Conservation (phyloP, 1,284 basidiomycete genomes). For the Hypsizygus ulmarius region DNA sequence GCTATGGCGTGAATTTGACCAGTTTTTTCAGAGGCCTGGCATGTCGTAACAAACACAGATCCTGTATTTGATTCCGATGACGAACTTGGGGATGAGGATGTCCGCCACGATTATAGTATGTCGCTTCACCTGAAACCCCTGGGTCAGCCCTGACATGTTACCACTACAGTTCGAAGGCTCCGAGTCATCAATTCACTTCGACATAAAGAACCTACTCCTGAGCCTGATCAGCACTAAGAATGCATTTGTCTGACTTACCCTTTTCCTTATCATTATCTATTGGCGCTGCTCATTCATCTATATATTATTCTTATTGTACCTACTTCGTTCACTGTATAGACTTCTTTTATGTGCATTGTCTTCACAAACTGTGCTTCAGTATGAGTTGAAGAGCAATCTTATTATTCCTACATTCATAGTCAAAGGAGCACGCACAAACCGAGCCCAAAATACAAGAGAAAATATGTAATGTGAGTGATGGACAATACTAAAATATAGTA, state of each 20-base stretch:
- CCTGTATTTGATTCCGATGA: slow-evolving; percentile 57
- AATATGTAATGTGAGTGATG: slow-evolving; percentile 6
- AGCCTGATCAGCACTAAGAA: slow-evolving; percentile 9
- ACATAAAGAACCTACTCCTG: slow-evolving; percentile 22
- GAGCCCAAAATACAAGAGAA: slow-evolving; percentile 12
- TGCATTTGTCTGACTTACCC: neutral
- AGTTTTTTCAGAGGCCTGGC: slow-evolving; percentile 50
- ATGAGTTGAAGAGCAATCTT: neutral
- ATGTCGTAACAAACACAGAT: slow-evolving; percentile 50
- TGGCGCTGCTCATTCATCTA: neutral
- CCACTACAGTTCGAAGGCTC: slow-evolving; percentile 47
- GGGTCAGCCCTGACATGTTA: slow-evolving; percentile 4
- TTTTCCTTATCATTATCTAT: slow-evolving; percentile 12
- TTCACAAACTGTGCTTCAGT: neutral
- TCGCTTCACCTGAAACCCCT: slow-evolving; percentile 9
- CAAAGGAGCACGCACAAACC: slow-evolving; percentile 11
- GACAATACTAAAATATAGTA: slow-evolving; percentile 1
- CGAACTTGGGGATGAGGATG: slow-evolving; percentile 51
- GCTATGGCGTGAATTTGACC: slow-evolving; percentile 7
- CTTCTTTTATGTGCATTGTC: neutral
- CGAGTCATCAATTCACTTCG: slow-evolving; percentile 52
- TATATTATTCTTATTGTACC: neutral
- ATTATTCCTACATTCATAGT: slow-evolving; percentile 14
- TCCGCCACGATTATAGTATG: slow-evolving; percentile 54
- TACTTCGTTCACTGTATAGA: slow-evolving; percentile 1